Evolutionary conservation across 169 alveolate genomes (phyloP), one percentile per base, ranked within the genome.

Genomic region (Plasmodium chabaudi): DNA sequence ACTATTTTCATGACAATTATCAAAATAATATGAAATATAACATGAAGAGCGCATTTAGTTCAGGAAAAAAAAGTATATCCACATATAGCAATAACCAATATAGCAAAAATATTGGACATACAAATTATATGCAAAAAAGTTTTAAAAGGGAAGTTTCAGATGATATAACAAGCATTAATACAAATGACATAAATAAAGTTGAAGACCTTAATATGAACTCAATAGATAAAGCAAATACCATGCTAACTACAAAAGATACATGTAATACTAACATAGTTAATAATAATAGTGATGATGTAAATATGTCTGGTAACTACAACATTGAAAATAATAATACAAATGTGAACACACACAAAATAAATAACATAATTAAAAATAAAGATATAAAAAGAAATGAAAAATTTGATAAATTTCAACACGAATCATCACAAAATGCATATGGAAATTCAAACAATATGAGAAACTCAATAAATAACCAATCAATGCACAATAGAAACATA

Each of bases 81-180:
- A 53, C 70, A 19, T 47, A 79, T 46, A 79, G 21, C 1, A 79
- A 79, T 65, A 27, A n/a, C 51, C 47, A 56, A 23, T 47, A 15
- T 72, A 65, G 34, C 13, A 79, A 34, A 2, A 71, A 70, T 12
- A 59, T 23, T 34, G 79, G 68, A 6, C 65, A 53, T 67, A 47
- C 9, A 5, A 55, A 1, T n/a, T 47, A 60, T 17, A 15, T n/a
- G 55, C 71, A 64, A 21, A 61, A 67, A 23, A 67, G 55, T 61
- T 53, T 55, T 47, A 79, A 79, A 70, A 67, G 89, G 21, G 82
- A 67, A 79, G 25, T 55, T 23, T 65, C 75, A 19, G 89, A 79
- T 12, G 61, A 67, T 67, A 21, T 64, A 9, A 19, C 57, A 51
- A 79, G 68, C 25, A 75, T 42, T 63, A 49, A 61, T 49, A 49